Base-by-base conservation (phyloP, 1,284 basidiomycete genomes). In the Ceratobasidium sp. region DNA sequence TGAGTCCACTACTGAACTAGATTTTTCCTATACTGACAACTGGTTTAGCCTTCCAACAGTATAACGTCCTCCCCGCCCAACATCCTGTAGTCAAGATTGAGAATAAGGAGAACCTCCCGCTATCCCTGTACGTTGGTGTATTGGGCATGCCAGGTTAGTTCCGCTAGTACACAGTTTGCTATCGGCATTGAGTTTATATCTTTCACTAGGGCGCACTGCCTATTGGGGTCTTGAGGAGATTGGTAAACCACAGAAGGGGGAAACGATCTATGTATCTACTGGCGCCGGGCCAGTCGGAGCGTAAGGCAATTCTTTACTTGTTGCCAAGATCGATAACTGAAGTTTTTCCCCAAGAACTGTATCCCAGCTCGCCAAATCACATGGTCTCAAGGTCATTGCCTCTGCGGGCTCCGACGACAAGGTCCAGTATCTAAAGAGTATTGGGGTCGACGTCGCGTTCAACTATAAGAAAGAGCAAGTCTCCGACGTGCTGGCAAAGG, bases 351-450 rank as follows among this genome's bases (percentile, higher is more conserved):
- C 22, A 15, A 71, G 73, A n/a, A 53, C 72, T 20, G 83, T 85
- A 15, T 80, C 83, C 29, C 86, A 91, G 77, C 80, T 89, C n/a
- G 87, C 86, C 1, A 90, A 88, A 71, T 78, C 79, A 4, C 82
- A 84, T 12, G 88, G 87, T 0, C 77, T 87, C 31, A 88, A 87
- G 72, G 89, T 92, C 57, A 87, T 92, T 71, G 90, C 85, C 0
- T 89, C 90, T 1, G 88, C 89, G 0, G 90, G 91, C 0, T 85
- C 87, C 0, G 82, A 86, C 7, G 86, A 87, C 62, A 93, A 93
- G 77, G 85, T 88, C 60, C 77, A 80, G 12, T 88, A 85, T 76
- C 81, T 90, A 73, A 84, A 84, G 73, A 77, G 77, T 52, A 77
- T 91, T 50, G 89, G 90, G 0, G 86, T 86, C 4, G 89, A 93